A percentile compares a stretch with the other conserved stretches of the same genome.
These are phyloP conservation scores for Jackrogersella multiformis DNA, from an alignment of 495 filamentous ascomycete genomes.

Conservation along the genomic window DNA sequence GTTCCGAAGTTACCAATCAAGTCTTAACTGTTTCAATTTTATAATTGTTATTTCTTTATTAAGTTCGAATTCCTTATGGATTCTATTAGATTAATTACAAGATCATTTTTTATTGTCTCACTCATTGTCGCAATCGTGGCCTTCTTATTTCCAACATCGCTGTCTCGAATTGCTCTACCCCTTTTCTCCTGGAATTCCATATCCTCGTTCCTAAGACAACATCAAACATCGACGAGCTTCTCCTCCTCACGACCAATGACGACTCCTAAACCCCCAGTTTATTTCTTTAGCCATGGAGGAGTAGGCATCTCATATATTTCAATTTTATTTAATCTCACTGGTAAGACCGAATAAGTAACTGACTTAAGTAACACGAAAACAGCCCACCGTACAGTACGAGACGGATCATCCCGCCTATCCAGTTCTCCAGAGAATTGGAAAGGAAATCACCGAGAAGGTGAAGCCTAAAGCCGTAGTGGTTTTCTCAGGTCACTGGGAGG, in stretches of 20 bases:
- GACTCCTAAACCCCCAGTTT: slow-evolving; percentile 67
- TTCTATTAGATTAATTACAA: slow-evolving; percentile 11
- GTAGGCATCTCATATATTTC: slow-evolving; percentile 58
- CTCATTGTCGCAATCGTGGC: slow-evolving; percentile 42
- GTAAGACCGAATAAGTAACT: neutral
- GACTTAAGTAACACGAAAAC: neutral
- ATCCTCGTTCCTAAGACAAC: slow-evolving; percentile 18
- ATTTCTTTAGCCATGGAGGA: slow-evolving; percentile 82
- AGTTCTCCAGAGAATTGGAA: slow-evolving; percentile 73
- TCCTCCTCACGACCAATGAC: slow-evolving; percentile 18
- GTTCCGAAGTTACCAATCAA: slow-evolving; percentile 21
- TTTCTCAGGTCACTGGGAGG: slow-evolving; percentile 90
- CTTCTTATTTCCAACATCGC: slow-evolving; percentile 29
- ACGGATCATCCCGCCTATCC: slow-evolving; percentile 76
- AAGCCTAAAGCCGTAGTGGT: slow-evolving; percentile 85
- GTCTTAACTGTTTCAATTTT: neutral
- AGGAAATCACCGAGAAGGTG: slow-evolving; percentile 81
- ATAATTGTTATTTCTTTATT: neutral
- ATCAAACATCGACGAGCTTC: slow-evolving; percentile 9
- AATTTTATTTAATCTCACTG: neutral
- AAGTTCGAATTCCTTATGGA: slow-evolving; percentile 15
- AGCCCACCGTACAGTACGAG: slow-evolving; percentile 81
- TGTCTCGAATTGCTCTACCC: slow-evolving; percentile 24
- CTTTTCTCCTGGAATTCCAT: slow-evolving; percentile 30
- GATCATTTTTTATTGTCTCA: slow-evolving; percentile 29